phyloP scores from a whole-genome alignment of 2,329 filamentous ascomycete genomes.

The Bertia moriformis region DNA sequence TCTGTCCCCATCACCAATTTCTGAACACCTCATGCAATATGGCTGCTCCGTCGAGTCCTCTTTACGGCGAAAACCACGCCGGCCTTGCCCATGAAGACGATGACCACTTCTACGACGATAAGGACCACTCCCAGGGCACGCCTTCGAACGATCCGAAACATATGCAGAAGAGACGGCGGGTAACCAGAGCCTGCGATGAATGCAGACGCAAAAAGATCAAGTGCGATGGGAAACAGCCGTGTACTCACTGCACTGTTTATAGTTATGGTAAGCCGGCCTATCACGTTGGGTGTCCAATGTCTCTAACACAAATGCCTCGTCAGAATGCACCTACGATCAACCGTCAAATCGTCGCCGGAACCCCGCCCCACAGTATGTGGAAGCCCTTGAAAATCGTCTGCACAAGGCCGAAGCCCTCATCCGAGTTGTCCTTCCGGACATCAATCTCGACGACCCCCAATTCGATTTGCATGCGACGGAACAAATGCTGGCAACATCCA shows the following conservation, averaged over 20 bases:
- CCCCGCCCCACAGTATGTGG: conserved; percentile 59
- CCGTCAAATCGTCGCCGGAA: conserved; percentile 63
- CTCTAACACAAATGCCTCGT: conserved; percentile 1
- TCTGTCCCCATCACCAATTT: no score
- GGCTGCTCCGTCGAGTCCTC: no score
- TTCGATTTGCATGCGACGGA: conserved; percentile 44
- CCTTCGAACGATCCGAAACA: conserved; percentile 26
- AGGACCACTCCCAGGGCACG: no score
- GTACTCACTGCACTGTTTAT: conserved; percentile 93
- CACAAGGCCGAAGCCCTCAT: conserved; percentile 57
- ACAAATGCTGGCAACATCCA: background rate
- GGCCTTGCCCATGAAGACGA: no score
- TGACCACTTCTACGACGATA: no score
- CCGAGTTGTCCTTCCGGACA: conserved; percentile 44
- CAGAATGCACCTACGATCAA: conserved; percentile 65
- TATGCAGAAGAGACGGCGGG: conserved; percentile 62
- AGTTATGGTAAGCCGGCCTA: conserved; percentile 66
- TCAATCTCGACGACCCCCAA: conserved; percentile 31
- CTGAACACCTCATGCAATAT: no score
- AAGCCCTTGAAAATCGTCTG: conserved; percentile 53
- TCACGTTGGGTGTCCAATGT: background rate
- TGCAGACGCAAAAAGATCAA: conserved; percentile 79
- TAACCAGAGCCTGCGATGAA: conserved; percentile 70
- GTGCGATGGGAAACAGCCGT: conserved; percentile 74
- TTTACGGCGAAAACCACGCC: no score